phyloP scores from a whole-genome alignment of 2,329 filamentous ascomycete species.

The Neocucurbitaria cava region DNA sequence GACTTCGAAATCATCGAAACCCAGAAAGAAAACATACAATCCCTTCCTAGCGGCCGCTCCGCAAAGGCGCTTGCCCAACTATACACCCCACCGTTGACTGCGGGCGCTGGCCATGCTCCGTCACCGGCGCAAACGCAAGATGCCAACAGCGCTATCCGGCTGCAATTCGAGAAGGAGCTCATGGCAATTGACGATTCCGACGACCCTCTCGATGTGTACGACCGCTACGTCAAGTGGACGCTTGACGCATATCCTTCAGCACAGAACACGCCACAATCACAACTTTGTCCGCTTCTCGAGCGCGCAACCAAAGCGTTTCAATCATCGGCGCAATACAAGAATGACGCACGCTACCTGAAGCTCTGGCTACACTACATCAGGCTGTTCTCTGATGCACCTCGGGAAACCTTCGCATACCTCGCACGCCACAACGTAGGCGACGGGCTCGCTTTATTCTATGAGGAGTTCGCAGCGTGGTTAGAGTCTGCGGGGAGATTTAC shows the following conservation, averaged over 20 bases:
- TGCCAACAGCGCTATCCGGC: constrained; percentile 78
- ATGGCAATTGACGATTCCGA: constrained; percentile 82
- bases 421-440: constrained; percentile 89
- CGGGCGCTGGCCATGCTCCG: constrained; percentile 56
- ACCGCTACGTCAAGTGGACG: constrained; percentile 97
- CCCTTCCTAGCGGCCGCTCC: constrained; percentile 85
- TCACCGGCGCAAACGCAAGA: constrained; percentile 74
- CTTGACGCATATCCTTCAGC: constrained; percentile 93
- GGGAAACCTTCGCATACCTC: constrained; percentile 91
- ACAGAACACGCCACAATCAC: constrained; percentile 90
- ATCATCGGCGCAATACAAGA: constrained; percentile 85
- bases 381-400: constrained; percentile 89
- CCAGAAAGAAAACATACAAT: constrained; percentile 98
- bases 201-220: constrained; percentile 93
- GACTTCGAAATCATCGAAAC: constrained; percentile 91
- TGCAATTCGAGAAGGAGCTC: constrained; percentile 86
- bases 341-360: constrained; percentile 91
- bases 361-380: constrained; percentile 94
- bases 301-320: constrained; percentile 91
- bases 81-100: constrained; percentile 67
- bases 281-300: constrained; percentile 86
- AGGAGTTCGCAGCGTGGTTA: constrained; percentile 94
- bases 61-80: constrained; percentile 86
- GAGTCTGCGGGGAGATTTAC: constrained; percentile 83
- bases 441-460: constrained; percentile 87